A percentile compares a stretch with the other conserved stretches of the same genome.
Evolutionary conservation across 306 rosid species (phyloP).

Genomic region (Quercus dentata): DNA sequence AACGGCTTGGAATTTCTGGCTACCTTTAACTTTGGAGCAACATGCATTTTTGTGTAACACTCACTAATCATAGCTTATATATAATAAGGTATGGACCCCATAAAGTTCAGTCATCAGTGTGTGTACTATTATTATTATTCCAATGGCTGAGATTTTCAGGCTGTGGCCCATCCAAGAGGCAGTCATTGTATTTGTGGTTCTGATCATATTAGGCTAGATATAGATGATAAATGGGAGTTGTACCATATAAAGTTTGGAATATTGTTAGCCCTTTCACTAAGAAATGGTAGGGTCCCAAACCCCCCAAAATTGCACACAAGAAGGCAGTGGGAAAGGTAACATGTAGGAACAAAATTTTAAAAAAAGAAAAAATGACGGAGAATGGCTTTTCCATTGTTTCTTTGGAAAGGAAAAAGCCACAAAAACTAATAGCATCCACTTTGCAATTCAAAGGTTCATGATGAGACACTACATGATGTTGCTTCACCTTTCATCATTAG

Average conservation of each 20-base stretch:
- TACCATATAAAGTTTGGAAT: constrained; percentile 12
- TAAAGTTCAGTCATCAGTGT: not conserved
- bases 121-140: not conserved
- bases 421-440: constrained; percentile 1
- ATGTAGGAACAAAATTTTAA: not conserved
- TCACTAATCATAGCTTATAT: not conserved
- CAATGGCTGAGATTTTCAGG: constrained; percentile 8
- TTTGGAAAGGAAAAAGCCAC: constrained; percentile 5
- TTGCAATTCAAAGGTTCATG: constrained; percentile 31
- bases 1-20: constrained; percentile 25
- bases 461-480: constrained; percentile 42
- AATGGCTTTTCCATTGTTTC: constrained; percentile 5
- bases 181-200: constrained; percentile 10
- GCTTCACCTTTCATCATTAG: constrained; percentile 35
- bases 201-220: constrained; percentile 1
- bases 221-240: constrained; percentile 1
- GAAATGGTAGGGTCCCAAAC: constrained; percentile 47
- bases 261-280: constrained; percentile 38
- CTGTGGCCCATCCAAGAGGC: not conserved
- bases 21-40: constrained; percentile 24
- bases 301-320: constrained; percentile 31
- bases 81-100: constrained; percentile 2
- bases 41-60: constrained; percentile 17
- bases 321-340: constrained; percentile 16
- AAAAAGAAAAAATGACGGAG: not conserved